phyloP scores from a whole-genome alignment of 768 basidiomycete species.

The Jaapia argillacea region DNA sequence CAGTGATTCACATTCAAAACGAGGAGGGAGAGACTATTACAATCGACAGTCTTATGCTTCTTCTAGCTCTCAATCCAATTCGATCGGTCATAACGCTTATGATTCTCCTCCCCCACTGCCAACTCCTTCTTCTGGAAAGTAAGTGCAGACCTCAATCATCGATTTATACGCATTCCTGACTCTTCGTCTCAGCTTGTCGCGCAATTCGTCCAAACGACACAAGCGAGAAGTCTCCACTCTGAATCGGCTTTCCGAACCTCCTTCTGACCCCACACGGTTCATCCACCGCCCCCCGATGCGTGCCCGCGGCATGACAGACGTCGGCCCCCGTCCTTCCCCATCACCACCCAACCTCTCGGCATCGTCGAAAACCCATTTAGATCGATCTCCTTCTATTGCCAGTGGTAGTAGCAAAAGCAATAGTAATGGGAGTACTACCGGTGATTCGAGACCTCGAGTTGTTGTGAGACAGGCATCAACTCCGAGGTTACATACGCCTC shows the following conservation, averaged over 20 bases:
- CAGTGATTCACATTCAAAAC: neutral
- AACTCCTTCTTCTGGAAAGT: neutral
- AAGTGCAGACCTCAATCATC: neutral
- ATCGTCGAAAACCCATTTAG: too few species aligned
- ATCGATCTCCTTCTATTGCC: too few species aligned
- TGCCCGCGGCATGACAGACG: constrained; percentile 40
- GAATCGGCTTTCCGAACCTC: constrained; percentile 24
- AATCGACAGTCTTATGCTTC: neutral
- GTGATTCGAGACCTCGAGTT: neutral
- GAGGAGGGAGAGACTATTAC: neutral
- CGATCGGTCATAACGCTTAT: neutral
- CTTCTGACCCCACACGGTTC: constrained; percentile 12
- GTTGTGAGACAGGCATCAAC: neutral
- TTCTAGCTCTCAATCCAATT: neutral
- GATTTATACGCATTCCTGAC: neutral
- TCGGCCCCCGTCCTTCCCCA: constrained; percentile 12
- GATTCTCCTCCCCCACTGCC: neutral
- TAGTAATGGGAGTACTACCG: neutral
- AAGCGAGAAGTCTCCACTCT: constrained; percentile 7
- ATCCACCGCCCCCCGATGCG: constrained; percentile 30
- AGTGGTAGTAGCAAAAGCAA: constrained; percentile 10
- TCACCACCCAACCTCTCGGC: constrained; percentile 28
- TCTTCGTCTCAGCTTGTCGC: neutral
- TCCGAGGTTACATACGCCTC: neutral
- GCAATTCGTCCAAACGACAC: neutral